Percentiles rank a stretch among this genome's conserved stretches.
These are phyloP conservation scores for Knoxdaviesia capensis DNA, from an alignment of 2,329 filamentous ascomycete species.

Conservation along the genomic window DNA sequence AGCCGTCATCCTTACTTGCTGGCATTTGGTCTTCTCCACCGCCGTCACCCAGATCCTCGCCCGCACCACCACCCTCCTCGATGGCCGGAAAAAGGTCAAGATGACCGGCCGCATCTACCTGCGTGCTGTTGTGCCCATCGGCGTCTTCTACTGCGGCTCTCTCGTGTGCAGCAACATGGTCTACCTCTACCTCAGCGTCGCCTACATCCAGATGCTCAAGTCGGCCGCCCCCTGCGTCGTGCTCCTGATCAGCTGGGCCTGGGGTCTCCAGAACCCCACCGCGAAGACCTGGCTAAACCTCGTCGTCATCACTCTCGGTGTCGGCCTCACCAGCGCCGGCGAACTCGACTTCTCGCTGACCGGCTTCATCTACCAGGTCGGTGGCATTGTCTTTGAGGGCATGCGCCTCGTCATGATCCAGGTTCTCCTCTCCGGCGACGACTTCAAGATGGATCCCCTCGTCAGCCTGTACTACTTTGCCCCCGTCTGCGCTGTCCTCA, in stretches of 20 bases:
- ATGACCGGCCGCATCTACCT: constrained; percentile 41
- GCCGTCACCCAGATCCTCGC: constrained; percentile 45
- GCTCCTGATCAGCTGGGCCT: constrained; percentile 42
- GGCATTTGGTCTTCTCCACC: constrained; percentile 48
- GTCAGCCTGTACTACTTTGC: constrained; percentile 84
- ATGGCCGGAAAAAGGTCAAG: constrained; percentile 38
- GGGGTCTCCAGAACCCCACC: constrained; percentile 27
- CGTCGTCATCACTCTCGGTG: constrained; percentile 29
- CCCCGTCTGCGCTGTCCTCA: constrained; percentile 66
- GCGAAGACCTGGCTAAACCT: constrained; percentile 24
- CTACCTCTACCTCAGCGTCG: constrained; percentile 46
- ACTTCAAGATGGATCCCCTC: constrained; percentile 72
- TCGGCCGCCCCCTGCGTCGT: constrained; percentile 47
- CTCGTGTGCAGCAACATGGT: constrained; percentile 48
- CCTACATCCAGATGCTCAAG: constrained; percentile 55
- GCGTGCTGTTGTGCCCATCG: constrained; percentile 44
- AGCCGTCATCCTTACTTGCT: constrained; percentile 42
- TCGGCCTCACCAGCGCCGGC: constrained; percentile 32
- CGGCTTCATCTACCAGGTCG: constrained; percentile 50
- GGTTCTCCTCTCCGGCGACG: constrained; percentile 54
- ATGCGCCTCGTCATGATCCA: constrained; percentile 72
- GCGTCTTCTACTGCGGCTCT: constrained; percentile 42
- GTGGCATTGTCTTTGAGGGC: constrained; percentile 63
- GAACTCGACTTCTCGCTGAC: constrained; percentile 49
- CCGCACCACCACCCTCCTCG: constrained; percentile 40